Base-by-base conservation (phyloP, 495 filamentous ascomycete species). In the Rostrohypoxylon terebratum region DNA sequence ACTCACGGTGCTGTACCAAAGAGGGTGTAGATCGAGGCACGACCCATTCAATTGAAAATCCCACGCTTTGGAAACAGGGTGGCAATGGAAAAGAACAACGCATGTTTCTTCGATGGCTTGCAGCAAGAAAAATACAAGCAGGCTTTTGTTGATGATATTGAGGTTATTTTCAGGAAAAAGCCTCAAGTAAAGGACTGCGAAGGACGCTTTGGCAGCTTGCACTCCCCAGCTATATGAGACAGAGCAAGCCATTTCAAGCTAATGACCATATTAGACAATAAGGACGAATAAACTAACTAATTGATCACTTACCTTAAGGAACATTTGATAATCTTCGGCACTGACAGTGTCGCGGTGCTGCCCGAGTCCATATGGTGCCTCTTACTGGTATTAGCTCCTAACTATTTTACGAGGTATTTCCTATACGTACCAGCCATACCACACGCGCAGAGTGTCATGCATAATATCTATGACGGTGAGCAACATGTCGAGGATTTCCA, bases 1-100 rank as follows among this genome's bases (percentile, higher is more conserved):
- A 67, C 72, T 77, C 55, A 77, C 75, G 5, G 75, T 68, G n/a
- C 23, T 36, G 54, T 77, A 77, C 63, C 65, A 77, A 20, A 77
- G 58, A 23, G 75, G 75, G 23, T 69, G 72, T 8, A 77, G 50
- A 34, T 69, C 68, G 7, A 75, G 25, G 34, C 75, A 77, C 14
- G 59, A 48, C 14, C 75, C 72, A 11, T 77, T 65, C 40, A 70
- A 9, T 13, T 28, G 38, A 40, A 65, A 69, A n/a, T 69, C 59
- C 75, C 75, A 77, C 34, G 75, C 47, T 63, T 69, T 77, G 21
- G 3, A 16, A 4, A 77, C 8, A 10, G 75, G 75, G 0, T 20
- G 34, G 31, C 68, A 77, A 23, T 33, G 72, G n/a, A 77, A 72
- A n/a, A 77, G 14, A 21, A 72, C 65, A 13, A 77, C 61, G 11